Evolutionary conservation across 2,329 filamentous ascomycete species (phyloP).

Genomic region (Trichoderma pleuroti): DNA sequence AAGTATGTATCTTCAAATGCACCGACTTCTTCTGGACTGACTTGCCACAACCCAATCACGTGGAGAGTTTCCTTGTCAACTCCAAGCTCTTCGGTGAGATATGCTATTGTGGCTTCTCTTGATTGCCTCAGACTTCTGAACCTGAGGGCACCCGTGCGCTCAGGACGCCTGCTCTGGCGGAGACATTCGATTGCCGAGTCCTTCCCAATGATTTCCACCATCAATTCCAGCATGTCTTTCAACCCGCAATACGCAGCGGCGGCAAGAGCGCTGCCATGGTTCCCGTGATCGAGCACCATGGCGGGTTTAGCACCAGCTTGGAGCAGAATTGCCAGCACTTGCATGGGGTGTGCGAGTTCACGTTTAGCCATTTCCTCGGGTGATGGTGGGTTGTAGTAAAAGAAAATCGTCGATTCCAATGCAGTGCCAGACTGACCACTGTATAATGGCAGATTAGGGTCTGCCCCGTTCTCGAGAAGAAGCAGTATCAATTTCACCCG

Average conservation of each 20-base stretch:
- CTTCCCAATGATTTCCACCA: not conserved
- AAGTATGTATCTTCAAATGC: accelerated
- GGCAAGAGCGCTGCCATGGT: conserved; percentile 5
- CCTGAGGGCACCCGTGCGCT: accelerated
- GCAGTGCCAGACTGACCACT: not conserved
- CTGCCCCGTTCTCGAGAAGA: not conserved
- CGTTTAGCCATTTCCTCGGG: accelerated
- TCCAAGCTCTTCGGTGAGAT: not conserved
- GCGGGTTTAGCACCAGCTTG: conserved; percentile 1
- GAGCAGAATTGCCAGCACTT: not conserved
- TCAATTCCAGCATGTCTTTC: not conserved
- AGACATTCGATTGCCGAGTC: not conserved
- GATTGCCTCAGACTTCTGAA: too few species aligned
- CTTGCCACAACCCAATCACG: not conserved
- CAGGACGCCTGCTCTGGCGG: not conserved
- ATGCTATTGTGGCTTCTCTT: not conserved
- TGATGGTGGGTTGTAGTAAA: too few species aligned
- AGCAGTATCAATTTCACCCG: not conserved
- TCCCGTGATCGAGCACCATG: not conserved
- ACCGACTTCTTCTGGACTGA: not conserved
- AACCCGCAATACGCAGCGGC: not conserved
- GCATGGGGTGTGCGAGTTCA: too few species aligned
- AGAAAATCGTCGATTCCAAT: not conserved
- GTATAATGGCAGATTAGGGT: not conserved
- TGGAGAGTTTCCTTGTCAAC: not conserved